A percentile compares a stretch with the other conserved stretches of the same genome.
These are phyloP conservation scores for Chaetomium globosum DNA, from an alignment of 2,329 filamentous ascomycete species.

Conservation along the genomic window DNA sequence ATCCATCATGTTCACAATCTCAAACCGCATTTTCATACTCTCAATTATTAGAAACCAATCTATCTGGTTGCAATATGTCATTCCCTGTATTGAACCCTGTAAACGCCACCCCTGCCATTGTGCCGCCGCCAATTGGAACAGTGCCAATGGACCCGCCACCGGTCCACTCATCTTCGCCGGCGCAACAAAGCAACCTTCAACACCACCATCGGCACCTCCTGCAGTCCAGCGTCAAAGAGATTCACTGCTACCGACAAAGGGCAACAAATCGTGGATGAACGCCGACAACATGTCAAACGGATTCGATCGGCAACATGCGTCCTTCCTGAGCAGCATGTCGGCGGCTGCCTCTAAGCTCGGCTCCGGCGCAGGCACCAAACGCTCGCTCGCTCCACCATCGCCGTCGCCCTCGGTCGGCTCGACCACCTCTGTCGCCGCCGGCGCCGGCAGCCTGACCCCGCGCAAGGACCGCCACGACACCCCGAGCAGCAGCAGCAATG, in stretches of 20 bases:
- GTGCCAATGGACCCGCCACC: background rate
- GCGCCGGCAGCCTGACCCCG: slow-evolving; percentile 66
- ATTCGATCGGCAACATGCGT: slow-evolving; percentile 66
- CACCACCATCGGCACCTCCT: background rate
- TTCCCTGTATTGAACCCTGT: background rate
- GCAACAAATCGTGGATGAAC: slow-evolving; percentile 17
- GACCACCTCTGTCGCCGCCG: slow-evolving; percentile 50
- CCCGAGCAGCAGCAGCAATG: slow-evolving; percentile 28
- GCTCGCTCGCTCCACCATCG: slow-evolving; percentile 59
- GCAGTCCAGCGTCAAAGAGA: background rate
- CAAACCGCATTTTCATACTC: background rate
- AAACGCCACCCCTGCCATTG: background rate
- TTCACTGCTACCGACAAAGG: background rate
- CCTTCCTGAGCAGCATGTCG: slow-evolving; percentile 63
- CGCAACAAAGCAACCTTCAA: slow-evolving; percentile 2
- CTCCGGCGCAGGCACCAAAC: slow-evolving; percentile 48
- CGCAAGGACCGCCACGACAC: slow-evolving; percentile 59
- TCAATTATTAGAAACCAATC: background rate
- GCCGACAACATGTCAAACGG: slow-evolving; percentile 54
- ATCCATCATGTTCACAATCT: background rate
- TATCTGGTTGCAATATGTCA: background rate
- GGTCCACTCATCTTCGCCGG: background rate
- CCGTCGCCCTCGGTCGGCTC: slow-evolving; percentile 63
- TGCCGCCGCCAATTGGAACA: background rate
- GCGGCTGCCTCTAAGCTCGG: slow-evolving; percentile 66